phyloP scores from a whole-genome alignment of 1,284 basidiomycete genomes.

The Laetiporus sulphureus region DNA sequence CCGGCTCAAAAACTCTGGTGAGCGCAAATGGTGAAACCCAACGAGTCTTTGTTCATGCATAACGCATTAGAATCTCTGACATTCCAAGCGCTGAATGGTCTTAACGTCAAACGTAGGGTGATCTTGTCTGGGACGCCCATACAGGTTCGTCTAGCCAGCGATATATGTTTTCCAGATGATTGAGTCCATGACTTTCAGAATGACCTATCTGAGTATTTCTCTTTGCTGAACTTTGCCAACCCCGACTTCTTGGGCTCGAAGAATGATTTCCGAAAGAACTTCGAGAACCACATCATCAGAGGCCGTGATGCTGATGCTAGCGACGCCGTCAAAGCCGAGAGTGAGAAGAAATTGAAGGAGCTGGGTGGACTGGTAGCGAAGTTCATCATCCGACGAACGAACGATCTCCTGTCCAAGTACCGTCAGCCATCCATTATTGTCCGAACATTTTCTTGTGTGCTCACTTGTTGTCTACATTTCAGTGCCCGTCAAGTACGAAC shows the following conservation, averaged over 20 bases:
- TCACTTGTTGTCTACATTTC: too few relatives aligned
- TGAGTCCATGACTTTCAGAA: constrained; percentile 47
- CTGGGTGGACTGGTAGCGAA: constrained; percentile 87
- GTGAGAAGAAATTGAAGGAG: constrained; percentile 91
- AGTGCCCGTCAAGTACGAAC: constrained; percentile 99
- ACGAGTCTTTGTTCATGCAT: neutral
- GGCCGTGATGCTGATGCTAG: constrained; percentile 91
- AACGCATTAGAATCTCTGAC: constrained; percentile 77
- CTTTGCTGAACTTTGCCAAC: constrained; percentile 94
- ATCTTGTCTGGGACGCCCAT: constrained; percentile 97
- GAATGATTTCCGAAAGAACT: constrained; percentile 94
- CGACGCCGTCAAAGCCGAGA: constrained; percentile 74
- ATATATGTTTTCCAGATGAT: too few relatives aligned
- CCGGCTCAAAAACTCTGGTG: constrained; percentile 93
- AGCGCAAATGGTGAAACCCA: constrained; percentile 19
- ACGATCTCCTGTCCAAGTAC: constrained; percentile 97
- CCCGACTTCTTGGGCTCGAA: constrained; percentile 92
- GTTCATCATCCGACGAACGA: constrained; percentile 97
- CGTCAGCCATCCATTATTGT: too few relatives aligned
- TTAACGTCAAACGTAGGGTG: constrained; percentile 92
- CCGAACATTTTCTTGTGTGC: too few relatives aligned
- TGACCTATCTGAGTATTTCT: constrained; percentile 96
- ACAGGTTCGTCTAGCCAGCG: too few relatives aligned
- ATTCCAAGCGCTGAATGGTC: constrained; percentile 78
- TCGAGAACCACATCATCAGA: constrained; percentile 89